Base-by-base conservation (phyloP, 2,329 filamentous ascomycete genomes). In the Leptographium radiaticola region DNA sequence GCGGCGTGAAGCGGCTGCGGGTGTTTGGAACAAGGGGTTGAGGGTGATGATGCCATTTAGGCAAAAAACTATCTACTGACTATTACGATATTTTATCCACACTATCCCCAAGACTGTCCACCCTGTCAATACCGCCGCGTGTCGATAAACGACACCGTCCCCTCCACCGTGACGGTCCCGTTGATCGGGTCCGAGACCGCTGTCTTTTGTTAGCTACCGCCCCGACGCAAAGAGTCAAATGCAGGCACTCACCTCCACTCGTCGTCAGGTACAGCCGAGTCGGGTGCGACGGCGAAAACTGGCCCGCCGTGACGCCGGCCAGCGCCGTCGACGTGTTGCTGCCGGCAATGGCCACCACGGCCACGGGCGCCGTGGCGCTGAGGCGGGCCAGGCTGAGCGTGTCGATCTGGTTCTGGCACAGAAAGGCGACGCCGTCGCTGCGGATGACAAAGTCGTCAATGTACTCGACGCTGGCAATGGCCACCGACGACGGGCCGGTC, bases 1-100 rank as follows among this genome's bases (percentile, higher is more conserved):
- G 91, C 38, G 90, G 91, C 30, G 86, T 96, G 3, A 95, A 95
- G 80, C 75, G 90, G 59, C 77, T 96, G 59, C 80, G 89, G 47
- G 81, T 91, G 2, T 83, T 87, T 67, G 87, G 85, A 2, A 81
- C 76, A 63, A 75, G 81, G 60, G 71, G 69, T n/a, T 42, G 39
- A 42, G n/a, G 9, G 34, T 36, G n/a, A 5, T 25, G 25, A n/a
- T n/a, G n/a, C n/a, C 10, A 43, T 43, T 10, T 43, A 16, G 25
- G 25, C 25, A 25, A 25, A 25, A 20, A 43, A 20, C 18, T 12
- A 40, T n/a, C 18, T 12, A 13, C 1, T 8, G 7, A 40, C 39
- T 42, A 20, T 40, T 18, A 20, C 11, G 9, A 43, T 25, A 25
- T 25, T 25, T 25, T 25, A 25, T 2, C 25, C 25, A 25, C 25